Evolutionary conservation across 176 grass and related monocot species (phyloP).

Genomic region (Carex cristatella): DNA sequence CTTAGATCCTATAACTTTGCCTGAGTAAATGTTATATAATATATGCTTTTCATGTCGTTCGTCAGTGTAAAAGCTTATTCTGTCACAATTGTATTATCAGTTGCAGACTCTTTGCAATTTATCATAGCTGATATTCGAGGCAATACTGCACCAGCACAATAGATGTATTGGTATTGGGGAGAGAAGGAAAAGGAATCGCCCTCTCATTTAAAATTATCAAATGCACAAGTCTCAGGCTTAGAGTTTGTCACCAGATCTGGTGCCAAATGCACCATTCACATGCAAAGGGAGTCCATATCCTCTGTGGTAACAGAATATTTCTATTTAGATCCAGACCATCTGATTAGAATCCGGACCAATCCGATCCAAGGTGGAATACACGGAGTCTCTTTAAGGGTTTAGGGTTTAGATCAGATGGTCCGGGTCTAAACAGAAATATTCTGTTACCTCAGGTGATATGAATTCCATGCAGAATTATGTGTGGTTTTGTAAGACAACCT

Average conservation of each 20-base stretch:
- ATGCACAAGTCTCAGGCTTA: background rate
- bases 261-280: background rate
- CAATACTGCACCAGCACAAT: background rate
- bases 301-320: too few species aligned
- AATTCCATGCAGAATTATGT: background rate
- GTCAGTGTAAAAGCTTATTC: background rate
- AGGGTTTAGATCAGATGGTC: too few species aligned
- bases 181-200: background rate
- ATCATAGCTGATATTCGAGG: background rate
- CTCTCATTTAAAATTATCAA: background rate
- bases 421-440: too few species aligned
- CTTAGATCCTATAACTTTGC: constrained; percentile 71
- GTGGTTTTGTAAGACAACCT: background rate
- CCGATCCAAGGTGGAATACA: too few species aligned
- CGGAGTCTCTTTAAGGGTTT: too few species aligned
- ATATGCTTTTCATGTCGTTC: background rate
- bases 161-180: background rate
- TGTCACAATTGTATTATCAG: background rate
- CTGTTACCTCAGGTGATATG: too few species aligned
- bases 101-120: background rate
- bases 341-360: too few species aligned
- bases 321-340: too few species aligned
- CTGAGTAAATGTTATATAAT: constrained; percentile 38
- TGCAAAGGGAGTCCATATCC: background rate
- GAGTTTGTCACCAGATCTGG: background rate